A percentile compares a stretch with the other conserved stretches of the same genome.
phyloP scores from a whole-genome alignment of 805 yeast species.

The Candida piceae region DNA sequence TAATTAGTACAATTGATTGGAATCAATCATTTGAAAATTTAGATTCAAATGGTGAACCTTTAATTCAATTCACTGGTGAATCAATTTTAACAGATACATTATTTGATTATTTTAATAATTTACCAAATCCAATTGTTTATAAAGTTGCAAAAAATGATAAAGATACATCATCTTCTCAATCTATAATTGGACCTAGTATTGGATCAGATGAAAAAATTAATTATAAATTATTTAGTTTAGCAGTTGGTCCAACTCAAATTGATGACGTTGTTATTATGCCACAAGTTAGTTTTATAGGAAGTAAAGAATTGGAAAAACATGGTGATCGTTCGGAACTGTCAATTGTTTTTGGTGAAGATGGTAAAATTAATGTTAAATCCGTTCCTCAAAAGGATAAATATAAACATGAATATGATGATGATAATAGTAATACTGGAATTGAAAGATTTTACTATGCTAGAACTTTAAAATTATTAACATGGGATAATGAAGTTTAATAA shows the following conservation, averaged over 20 bases:
- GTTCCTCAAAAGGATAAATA: neutral
- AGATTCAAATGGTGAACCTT: constrained; percentile 29
- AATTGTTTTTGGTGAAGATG: neutral
- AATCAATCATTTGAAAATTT: constrained; percentile 21
- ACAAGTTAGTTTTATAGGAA: constrained; percentile 26
- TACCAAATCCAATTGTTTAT: constrained; percentile 17
- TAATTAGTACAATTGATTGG: constrained; percentile 21
- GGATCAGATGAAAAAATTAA: constrained; percentile 13
- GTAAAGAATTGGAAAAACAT: constrained; percentile 9
- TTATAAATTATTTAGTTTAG: constrained; percentile 22
- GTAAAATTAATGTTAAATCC: constrained; percentile 4
- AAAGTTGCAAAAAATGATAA: constrained; percentile 20
- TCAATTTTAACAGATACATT: constrained; percentile 29
- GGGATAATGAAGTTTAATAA: too few relatives aligned
- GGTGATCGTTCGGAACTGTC: neutral
- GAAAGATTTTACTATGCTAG: constrained; percentile 24
- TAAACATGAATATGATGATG: constrained; percentile 23
- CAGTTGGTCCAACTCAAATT: constrained; percentile 29
- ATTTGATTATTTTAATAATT: constrained; percentile 26
- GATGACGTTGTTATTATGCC: constrained; percentile 27
- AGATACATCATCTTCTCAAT: constrained; percentile 12
- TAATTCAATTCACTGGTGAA: constrained; percentile 29
- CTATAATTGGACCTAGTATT: constrained; percentile 24
- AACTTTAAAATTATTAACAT: constrained; percentile 15
- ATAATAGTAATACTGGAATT: constrained; percentile 22